Base-by-base conservation (phyloP, 495 filamentous ascomycete genomes). In the Penicillium chermesinum region DNA sequence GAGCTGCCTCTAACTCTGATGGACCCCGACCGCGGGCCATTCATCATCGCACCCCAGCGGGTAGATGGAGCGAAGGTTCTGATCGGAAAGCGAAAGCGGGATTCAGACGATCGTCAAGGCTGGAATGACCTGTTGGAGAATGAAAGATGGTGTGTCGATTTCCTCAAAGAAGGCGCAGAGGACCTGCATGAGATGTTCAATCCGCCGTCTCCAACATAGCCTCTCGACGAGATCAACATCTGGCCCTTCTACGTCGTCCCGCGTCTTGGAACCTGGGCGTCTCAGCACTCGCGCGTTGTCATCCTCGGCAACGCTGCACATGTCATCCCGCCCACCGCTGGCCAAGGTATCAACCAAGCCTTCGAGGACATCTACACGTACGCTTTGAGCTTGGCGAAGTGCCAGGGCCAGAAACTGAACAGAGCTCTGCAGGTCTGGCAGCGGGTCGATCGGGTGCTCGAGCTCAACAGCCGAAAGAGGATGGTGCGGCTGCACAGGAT, bases 261-360 rank as follows among this genome's bases (percentile, higher is more conserved):
- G 1, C 62, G 58, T 36, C 58, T 75, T 12, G 61, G 62, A 1
- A 47, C 38, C 0, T 76, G 75, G 73, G 49, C 48, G 2, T 72
- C 70, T 0, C 19, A 54, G 1, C 35, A 51, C 3, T 53, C 57
- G 2, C 53, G 66, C 1, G 67, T 75, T 7, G 43, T 71, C 0
- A 60, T 77, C 32, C 44, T 75, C 7, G 73, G 73, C 15, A 71
- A 76, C 58, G 72, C 73, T 2, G 73, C 73, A 2, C 73, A 77
- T 57, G 71, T 72, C 0, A 71, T 78, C 17, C 69, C 72, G 0
- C 74, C 74, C 6, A 63, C 63, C 13, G 56, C 69, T 0, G 74
- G 72, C 0, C 72, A 75, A 49, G 74, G 74, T 2, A 57, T 59
- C 7, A 65, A 65, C 18, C 70, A 73, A 48, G 71, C 60, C 0